These are phyloP conservation scores for Hyphopichia wangnamkhiaoensis DNA, from an alignment of 1,139 yeast species.

Conservation along the genomic window DNA sequence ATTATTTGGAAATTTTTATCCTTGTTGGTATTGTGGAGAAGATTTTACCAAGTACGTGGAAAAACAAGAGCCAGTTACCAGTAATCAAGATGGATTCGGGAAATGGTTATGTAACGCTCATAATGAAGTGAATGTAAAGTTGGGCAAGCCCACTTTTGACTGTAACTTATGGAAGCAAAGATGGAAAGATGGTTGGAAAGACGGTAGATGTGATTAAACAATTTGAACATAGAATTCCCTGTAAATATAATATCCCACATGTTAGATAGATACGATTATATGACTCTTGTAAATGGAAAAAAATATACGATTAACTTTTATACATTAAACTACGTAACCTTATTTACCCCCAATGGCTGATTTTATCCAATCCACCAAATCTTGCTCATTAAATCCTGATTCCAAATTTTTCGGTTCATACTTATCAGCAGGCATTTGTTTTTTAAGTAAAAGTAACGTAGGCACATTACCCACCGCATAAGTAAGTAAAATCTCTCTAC, in stretches of 20 bases:
- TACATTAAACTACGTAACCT: too few relatives aligned
- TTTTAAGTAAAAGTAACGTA: slow-evolving; percentile 62
- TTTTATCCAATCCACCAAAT: slow-evolving; percentile 57
- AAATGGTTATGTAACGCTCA: slow-evolving; percentile 95
- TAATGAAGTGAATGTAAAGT: slow-evolving; percentile 79
- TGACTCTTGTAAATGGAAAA: not conserved
- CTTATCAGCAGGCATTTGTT: slow-evolving; percentile 61
- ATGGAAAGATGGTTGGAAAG: slow-evolving; percentile 84
- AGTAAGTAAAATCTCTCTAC: slow-evolving; percentile 56
- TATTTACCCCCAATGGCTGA: not conserved
- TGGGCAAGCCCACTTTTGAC: slow-evolving; percentile 84
- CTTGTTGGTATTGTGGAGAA: slow-evolving; percentile 92
- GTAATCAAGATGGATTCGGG: slow-evolving; percentile 77
- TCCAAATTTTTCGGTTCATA: slow-evolving; percentile 41
- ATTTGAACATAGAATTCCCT: not conserved
- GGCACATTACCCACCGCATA: slow-evolving; percentile 66
- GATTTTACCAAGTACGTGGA: slow-evolving; percentile 72
- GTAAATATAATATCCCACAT: not conserved
- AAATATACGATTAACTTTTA: not conserved
- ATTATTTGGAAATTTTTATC: slow-evolving; percentile 80
- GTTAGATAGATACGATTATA: not conserved
- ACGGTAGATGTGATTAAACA: slow-evolving; percentile 32
- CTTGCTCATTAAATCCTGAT: slow-evolving; percentile 51
- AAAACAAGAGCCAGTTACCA: slow-evolving; percentile 64
- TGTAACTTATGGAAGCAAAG: slow-evolving; percentile 89